Evolutionary conservation across 2,329 filamentous ascomycete genomes (phyloP).

Genomic region (Alternaria sp.): DNA sequence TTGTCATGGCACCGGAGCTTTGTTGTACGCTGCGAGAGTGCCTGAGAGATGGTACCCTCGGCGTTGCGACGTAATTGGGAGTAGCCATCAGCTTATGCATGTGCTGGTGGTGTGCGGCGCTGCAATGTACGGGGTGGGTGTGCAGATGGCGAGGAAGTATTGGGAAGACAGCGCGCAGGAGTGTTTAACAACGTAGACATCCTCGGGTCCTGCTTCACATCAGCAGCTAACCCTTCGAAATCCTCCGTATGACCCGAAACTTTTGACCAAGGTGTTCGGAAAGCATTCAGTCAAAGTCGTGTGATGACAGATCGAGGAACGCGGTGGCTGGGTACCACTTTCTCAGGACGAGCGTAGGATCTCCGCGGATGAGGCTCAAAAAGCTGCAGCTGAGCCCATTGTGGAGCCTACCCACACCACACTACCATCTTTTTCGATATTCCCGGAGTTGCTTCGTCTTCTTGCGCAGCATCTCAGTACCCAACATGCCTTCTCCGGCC

Average conservation of each 20-base stretch:
- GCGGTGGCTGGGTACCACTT: background rate
- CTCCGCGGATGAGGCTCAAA: constrained; percentile 10
- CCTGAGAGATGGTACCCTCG: constrained; percentile 53
- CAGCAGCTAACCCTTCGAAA: background rate
- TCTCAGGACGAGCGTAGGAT: background rate
- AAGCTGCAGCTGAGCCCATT: background rate
- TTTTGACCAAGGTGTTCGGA: background rate
- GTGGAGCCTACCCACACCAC: background rate
- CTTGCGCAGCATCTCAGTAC: background rate
- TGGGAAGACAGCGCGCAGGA: background rate
- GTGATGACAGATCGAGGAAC: background rate
- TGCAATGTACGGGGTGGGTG: constrained; percentile 39
- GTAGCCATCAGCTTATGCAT: constrained; percentile 60
- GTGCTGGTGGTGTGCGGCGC: constrained; percentile 53
- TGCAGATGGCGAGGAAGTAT: constrained; percentile 48
- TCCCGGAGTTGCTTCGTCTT: constrained; percentile 2
- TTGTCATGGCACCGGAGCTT: constrained; percentile 42
- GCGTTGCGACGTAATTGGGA: constrained; percentile 55
- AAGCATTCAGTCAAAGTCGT: background rate
- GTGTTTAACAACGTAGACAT: background rate
- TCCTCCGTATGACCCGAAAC: background rate
- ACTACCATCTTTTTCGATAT: background rate
- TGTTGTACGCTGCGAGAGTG: constrained; percentile 45
- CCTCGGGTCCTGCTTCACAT: background rate
- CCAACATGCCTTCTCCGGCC: constrained; percentile 8